These are phyloP conservation scores for Myxozyma lipomycoides DNA, from an alignment of 805 yeast genomes.

Conservation along the genomic window DNA sequence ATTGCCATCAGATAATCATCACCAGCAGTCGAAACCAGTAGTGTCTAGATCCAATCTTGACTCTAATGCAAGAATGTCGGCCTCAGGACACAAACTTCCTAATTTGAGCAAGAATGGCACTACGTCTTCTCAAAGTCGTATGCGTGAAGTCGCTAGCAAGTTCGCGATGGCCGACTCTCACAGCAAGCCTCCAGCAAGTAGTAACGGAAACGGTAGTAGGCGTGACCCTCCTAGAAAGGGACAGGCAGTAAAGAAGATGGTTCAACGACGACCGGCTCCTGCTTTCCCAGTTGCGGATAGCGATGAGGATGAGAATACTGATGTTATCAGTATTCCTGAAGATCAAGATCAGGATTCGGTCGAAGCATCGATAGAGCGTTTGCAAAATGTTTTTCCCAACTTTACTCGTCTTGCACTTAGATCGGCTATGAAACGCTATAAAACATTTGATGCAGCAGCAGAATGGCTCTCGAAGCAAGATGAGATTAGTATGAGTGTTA, in stretches of 20 bases:
- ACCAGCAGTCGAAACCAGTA: too few relatives aligned
- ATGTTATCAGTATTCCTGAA: slow-evolving; percentile 3
- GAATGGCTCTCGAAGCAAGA: slow-evolving; percentile 36
- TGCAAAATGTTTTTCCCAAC: slow-evolving; percentile 22
- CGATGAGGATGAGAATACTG: slow-evolving; percentile 11
- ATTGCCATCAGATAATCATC: slow-evolving; percentile 1
- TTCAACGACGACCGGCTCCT: slow-evolving; percentile 27
- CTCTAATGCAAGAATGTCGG: background rate
- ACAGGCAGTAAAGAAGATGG: slow-evolving; percentile 8
- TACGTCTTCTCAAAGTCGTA: slow-evolving; percentile 12
- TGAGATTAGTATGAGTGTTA: slow-evolving; percentile 30
- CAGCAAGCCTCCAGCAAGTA: background rate
- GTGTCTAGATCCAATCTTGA: too few relatives aligned
- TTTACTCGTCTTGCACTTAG: slow-evolving; percentile 13
- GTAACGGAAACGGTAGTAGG: background rate
- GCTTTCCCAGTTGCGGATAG: slow-evolving; percentile 23
- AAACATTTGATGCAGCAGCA: slow-evolving; percentile 38
- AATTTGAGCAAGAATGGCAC: background rate
- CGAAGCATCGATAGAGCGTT: slow-evolving; percentile 9
- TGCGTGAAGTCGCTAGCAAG: slow-evolving; percentile 14
- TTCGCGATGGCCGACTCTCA: slow-evolving; percentile 4
- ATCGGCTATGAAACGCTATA: slow-evolving; percentile 23
- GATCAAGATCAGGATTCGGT: slow-evolving; percentile 3
- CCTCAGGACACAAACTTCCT: background rate
- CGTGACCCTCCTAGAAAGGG: too few relatives aligned